Conservation (phyloP, 2,329 filamentous ascomycete genomes). For the Fusarium fujikuroi region DNA sequence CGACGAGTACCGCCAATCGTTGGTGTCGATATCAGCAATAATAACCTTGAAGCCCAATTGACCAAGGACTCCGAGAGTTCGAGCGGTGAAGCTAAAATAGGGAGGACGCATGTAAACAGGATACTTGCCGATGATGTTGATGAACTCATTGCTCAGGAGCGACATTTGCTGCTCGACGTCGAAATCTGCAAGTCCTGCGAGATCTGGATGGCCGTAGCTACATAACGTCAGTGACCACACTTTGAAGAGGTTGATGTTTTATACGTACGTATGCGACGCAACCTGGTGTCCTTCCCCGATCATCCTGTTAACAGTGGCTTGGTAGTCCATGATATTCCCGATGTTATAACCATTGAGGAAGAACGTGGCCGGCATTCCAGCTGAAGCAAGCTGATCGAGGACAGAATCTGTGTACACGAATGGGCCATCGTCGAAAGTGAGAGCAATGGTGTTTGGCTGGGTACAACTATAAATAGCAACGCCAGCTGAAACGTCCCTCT, state of each 20-base stretch:
- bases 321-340: constrained; percentile 15
- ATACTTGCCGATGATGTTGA: constrained; percentile 15
- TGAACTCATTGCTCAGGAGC: neutral
- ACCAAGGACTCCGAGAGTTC: constrained; percentile 7
- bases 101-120: constrained; percentile 24
- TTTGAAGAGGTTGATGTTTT: rapidly evolving
- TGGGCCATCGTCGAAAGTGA: constrained; percentile 23
- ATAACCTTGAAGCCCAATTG: constrained; percentile 17
- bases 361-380: constrained; percentile 9
- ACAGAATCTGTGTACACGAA: constrained; percentile 16
- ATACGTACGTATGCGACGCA: constrained; percentile 12
- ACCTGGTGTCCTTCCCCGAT: constrained; percentile 13
- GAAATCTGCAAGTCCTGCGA: neutral
- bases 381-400: constrained; percentile 18
- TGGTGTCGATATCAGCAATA: constrained; percentile 29
- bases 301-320: constrained; percentile 12
- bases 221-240: neutral
- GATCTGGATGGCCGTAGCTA: constrained; percentile 15
- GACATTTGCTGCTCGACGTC: constrained; percentile 23
- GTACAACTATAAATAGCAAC: constrained; percentile 16
- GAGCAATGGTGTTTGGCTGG: constrained; percentile 4
- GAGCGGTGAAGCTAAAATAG: constrained; percentile 19
- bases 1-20: constrained; percentile 17
- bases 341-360: constrained; percentile 15
- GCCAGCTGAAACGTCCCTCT: neutral